Evolutionary conservation across 495 filamentous ascomycete species (phyloP), one percentile per base, ranked within the genome.

Genomic region (Opeltia flavorubescens): DNA sequence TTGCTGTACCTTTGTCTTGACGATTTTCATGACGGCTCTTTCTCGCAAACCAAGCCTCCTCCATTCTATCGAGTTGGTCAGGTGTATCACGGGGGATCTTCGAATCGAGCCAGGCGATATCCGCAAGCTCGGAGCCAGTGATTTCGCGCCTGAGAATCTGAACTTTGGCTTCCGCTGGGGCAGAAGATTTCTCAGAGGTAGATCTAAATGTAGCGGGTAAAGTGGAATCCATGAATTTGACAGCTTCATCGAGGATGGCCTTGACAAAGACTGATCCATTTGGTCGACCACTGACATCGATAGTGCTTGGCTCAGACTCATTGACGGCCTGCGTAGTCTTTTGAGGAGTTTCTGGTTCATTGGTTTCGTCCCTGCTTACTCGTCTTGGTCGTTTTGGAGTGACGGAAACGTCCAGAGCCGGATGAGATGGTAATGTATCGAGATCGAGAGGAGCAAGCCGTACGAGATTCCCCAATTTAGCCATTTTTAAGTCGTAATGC

Each of bases 41-140:
- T 26, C 86, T 71, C 42, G 72, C 80, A 47, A 76, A 75, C 85
- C 85, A 86, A 46, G 69, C 73, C 55, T 86, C 80, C 23, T 64
- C 63, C 2, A 43, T 42, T 8, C 51, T 41, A 2, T 39, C 55
- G 11, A 60, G 44, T 13, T 45, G 31, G 26, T 55, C 52, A 29
- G 45, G 58, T 48, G 38, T 33, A 23, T 56, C 23, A 12, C 50
- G 52, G 9, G 46, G 48, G 15, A 55, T 44, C 18, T 43, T 47
- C 21, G 46, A 34, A 43, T 53, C 38, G 47, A 46, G 29, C 53
- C 50, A 56, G 17, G 34, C 18, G 9, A 56, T 49, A 26, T 25
- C 44, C 42, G 46, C n/a, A 24, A 48, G 44, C 25, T 66, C 66
- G 30, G 52, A 50, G 7, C 58, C 59, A n/a, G 59, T 50, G 43